A percentile compares a stretch with the other conserved stretches of the same genome.
Evolutionary conservation across 495 filamentous ascomycete genomes (phyloP).

Genomic region (Penicillium coprophilum): DNA sequence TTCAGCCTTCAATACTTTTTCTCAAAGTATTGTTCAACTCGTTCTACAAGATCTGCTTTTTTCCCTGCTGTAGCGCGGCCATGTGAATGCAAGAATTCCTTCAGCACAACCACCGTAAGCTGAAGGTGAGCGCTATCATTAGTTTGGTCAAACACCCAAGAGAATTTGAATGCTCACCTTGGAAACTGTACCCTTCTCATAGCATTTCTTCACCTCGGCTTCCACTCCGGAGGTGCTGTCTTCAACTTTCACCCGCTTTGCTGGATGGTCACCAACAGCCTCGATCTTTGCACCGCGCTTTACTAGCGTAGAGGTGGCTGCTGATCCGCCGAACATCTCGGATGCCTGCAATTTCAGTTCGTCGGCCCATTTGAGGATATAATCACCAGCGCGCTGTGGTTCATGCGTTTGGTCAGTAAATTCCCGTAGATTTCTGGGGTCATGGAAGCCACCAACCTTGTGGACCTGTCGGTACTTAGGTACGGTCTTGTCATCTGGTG

Average conservation of each 20-base stretch:
- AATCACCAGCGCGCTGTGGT: conserved; percentile 63
- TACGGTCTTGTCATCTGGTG: conserved; percentile 76
- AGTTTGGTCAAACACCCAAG: conserved; percentile 6
- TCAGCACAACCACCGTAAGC: conserved; percentile 70
- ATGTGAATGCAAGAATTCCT: conserved; percentile 62
- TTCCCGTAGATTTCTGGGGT: background rate
- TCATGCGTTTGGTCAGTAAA: conserved; percentile 6
- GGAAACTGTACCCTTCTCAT: conserved; percentile 57
- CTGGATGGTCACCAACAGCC: conserved; percentile 29
- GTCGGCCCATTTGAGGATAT: conserved; percentile 74
- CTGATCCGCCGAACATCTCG: conserved; percentile 41
- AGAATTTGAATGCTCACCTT: conserved; percentile 46
- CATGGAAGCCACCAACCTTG: conserved; percentile 50
- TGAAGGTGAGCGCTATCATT: conserved; percentile 15
- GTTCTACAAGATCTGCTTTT: conserved; percentile 78
- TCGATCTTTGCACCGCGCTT: conserved; percentile 48
- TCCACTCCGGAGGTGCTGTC: conserved; percentile 41
- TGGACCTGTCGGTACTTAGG: conserved; percentile 83
- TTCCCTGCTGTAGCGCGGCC: conserved; percentile 63
- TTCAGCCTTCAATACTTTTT: conserved; percentile 32
- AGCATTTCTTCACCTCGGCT: conserved; percentile 60
- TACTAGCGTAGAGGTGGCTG: conserved; percentile 36
- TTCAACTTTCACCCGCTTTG: conserved; percentile 54
- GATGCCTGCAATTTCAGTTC: conserved; percentile 56
- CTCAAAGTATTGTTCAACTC: conserved; percentile 76